Evolutionary conservation across 441 rosid genomes (phyloP), one percentile per base, ranked within the genome.

Genomic region (Brassica hybrid): DNA sequence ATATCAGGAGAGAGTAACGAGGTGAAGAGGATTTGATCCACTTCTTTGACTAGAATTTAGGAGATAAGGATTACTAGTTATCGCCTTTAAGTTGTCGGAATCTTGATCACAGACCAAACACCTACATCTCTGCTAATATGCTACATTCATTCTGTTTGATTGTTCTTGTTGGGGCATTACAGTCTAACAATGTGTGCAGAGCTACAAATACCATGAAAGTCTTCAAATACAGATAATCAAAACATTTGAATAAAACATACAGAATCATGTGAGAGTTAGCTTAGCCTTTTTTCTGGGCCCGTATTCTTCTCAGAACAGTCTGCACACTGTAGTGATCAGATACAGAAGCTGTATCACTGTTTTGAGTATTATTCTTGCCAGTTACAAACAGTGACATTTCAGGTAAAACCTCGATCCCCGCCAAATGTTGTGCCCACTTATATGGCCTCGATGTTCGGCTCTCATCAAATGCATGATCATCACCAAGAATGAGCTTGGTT

Each of bases 351-450:
- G 85, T 69, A 74, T 90, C 98, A 80, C 70, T 71, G 66, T 73
- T 71, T 67, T 82, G 77, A 71, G 81, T 79, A 77, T n/a, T n/a
- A n/a, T 89, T 89, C 62, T 65, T 85, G 73, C 73, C 78, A 68
- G 78, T 69, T 57, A 91, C 85, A 86, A 91, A 81, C 23, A 91
- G 96, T 27, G 97, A 82, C 74, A 89, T 88, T 80, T 95, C 99
- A 7, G 96, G 98, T 74, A 93, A 86, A 84, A 93, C 85, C 84
- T 88, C 97, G 63, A 94, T 91, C 82, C 98, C 99, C 0, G 98
- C 98, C 85, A 94, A 85, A 84, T 86, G 94, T 73, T 91, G 98
- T 38, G 90, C 97, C 99, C 99, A 56, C 83, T 90, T 93, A 75
- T 87, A 94, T 60, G 98, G 97, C 70, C 93, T 96, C 50, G 88